These are phyloP conservation scores for Boletus edulis DNA, from an alignment of 768 basidiomycete genomes.

Conservation along the genomic window DNA sequence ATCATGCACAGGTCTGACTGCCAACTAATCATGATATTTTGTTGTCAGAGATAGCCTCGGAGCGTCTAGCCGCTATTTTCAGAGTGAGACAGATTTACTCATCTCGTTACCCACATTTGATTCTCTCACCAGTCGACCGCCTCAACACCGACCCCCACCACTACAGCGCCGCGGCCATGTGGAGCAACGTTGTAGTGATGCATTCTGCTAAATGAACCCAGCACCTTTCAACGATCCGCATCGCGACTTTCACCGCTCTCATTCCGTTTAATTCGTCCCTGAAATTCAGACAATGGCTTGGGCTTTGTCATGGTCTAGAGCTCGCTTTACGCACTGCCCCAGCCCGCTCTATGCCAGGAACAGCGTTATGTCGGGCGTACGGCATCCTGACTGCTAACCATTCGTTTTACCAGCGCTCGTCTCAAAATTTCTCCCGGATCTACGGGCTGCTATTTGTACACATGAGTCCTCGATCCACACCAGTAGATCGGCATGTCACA, in stretches of 20 bases:
- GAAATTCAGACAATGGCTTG: neutral
- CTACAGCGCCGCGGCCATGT: constrained; percentile 1
- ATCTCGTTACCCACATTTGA: neutral
- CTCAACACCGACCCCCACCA: neutral
- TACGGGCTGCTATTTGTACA: too few relatives aligned
- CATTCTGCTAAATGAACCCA: neutral
- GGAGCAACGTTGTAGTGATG: neutral
- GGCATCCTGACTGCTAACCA: neutral
- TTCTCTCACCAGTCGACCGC: neutral
- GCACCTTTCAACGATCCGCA: constrained; percentile 2
- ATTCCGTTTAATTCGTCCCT: neutral
- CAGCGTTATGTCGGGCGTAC: neutral
- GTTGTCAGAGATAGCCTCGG: too few relatives aligned
- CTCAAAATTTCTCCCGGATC: neutral
- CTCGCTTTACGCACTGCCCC: too few relatives aligned
- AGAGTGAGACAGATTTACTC: neutral
- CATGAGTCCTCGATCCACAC: neutral
- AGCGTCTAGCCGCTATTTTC: too few relatives aligned
- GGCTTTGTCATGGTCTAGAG: too few relatives aligned
- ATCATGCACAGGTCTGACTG: neutral
- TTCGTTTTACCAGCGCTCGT: neutral
- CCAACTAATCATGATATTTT: too few relatives aligned
- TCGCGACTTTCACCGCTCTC: neutral
- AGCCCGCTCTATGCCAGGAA: neutral
- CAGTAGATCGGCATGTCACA: neutral